Evolutionary conservation across 768 basidiomycete genomes (phyloP), one percentile per base, ranked within the genome.

Genomic region (Harrya chromipes): DNA sequence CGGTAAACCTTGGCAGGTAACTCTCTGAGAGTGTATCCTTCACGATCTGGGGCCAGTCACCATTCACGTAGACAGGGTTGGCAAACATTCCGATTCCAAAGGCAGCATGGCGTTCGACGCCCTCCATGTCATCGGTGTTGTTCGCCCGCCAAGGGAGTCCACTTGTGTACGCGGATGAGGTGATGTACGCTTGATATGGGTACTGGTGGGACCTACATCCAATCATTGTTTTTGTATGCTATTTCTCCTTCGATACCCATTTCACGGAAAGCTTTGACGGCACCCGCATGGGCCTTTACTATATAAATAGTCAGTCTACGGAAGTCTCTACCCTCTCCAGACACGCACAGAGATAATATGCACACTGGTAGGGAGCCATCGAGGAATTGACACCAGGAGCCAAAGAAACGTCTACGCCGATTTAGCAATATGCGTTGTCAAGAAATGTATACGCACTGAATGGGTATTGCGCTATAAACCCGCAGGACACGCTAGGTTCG

Each of bases 171-270:
- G 27, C 10, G 27, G 9, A 11, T 27, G 27, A 27, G n/a, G 27
- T 27, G 27, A 4, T 11, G 27, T 5, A 11, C 10, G 9, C 6
- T 27, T 27, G 27, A 27, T 10, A 10, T 23, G 23, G 23, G 8
- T 27, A 27, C 27, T 7, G 27, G 27, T 47, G 19, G 24, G n/a
- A 50, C 68, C 19, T 55, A 76, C 76, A 76, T 70, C 44, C 71
- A 77, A 56, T 79, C 76, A 52, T 79, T 77, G 51, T 27, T 74
- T 78, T 81, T 81, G 62, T 78, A 75, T 0, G 76, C 67, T 24
- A 81, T 80, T 55, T 78, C 74, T n/a, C 78, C 78, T 40, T 69
- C 48, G n/a, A 76, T 77, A 17, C 70, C 70, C 71, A 79, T 70
- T 40, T 66, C 64, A 41, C 76, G 66, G 62, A 79, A 80, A 0